Conservation (phyloP, 257 asterid genomes). For the Cinchona pubescens region DNA sequence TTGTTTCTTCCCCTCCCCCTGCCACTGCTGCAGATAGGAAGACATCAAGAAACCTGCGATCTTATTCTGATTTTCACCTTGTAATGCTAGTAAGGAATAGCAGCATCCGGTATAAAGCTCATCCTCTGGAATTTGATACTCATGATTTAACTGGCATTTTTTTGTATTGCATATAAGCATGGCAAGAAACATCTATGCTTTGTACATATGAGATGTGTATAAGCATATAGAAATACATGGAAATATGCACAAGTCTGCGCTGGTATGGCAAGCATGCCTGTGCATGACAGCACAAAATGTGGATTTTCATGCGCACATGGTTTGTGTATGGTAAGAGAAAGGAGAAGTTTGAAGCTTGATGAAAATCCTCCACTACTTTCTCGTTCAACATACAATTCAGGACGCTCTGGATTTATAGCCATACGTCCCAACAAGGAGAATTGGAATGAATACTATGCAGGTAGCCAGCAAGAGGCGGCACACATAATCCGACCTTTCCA, state of each 20-base stretch:
- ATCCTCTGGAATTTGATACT: background rate
- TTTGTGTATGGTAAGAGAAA: background rate
- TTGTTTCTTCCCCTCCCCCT: too few species aligned
- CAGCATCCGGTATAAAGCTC: too few species aligned
- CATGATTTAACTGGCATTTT: background rate
- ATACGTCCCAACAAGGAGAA: background rate
- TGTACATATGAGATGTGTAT: background rate
- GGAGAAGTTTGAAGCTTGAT: too few species aligned
- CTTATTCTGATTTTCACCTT: background rate
- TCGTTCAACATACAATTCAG: background rate
- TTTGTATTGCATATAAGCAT: background rate
- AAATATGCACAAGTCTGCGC: background rate
- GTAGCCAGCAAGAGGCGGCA: constrained; percentile 77
- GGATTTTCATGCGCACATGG: background rate
- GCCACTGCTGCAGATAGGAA: background rate
- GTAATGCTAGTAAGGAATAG: background rate
- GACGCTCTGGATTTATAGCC: background rate
- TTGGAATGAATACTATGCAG: constrained; percentile 35
- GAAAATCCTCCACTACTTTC: too few species aligned
- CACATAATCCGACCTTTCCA: constrained; percentile 85
- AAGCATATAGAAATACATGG: background rate
- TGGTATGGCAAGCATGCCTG: background rate
- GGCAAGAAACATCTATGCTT: background rate
- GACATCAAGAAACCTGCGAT: background rate
- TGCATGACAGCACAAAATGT: background rate